These are phyloP conservation scores for Hericium coralloides DNA, from an alignment of 768 basidiomycete species.

Conservation along the genomic window DNA sequence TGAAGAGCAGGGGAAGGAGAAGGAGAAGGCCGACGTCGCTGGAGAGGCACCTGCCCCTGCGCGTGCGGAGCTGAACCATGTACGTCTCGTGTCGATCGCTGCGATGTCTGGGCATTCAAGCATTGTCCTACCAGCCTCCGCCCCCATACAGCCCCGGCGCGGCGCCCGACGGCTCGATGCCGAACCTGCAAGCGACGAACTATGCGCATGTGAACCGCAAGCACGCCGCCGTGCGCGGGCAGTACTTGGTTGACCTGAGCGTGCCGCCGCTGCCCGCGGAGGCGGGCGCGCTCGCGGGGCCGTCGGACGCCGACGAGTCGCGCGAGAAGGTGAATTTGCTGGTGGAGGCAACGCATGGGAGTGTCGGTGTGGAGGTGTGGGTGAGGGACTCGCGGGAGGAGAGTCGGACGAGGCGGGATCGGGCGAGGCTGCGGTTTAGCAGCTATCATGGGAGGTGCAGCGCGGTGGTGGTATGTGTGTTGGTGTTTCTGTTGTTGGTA, in stretches of 20 bases:
- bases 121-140: neutral
- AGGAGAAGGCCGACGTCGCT: too few relatives aligned
- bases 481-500: too few relatives aligned
- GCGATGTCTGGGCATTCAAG: too few relatives aligned
- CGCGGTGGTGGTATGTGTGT: neutral
- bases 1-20: too few relatives aligned
- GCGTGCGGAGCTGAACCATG: too few relatives aligned
- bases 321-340: neutral
- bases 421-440: neutral
- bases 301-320: neutral
- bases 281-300: neutral
- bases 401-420: neutral
- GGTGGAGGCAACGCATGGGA: neutral
- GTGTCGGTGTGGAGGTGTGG: neutral
- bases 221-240: neutral
- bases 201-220: neutral
- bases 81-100: too few relatives aligned
- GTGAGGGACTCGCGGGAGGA: neutral
- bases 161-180: neutral
- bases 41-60: too few relatives aligned
- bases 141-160: neutral
- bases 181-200: neutral
- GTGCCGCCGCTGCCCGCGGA: neutral
- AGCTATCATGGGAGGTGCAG: neutral
- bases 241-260: neutral